Evolutionary conservation across 805 yeast species (phyloP).

Genomic region (Hanseniaspora occidentalis): DNA sequence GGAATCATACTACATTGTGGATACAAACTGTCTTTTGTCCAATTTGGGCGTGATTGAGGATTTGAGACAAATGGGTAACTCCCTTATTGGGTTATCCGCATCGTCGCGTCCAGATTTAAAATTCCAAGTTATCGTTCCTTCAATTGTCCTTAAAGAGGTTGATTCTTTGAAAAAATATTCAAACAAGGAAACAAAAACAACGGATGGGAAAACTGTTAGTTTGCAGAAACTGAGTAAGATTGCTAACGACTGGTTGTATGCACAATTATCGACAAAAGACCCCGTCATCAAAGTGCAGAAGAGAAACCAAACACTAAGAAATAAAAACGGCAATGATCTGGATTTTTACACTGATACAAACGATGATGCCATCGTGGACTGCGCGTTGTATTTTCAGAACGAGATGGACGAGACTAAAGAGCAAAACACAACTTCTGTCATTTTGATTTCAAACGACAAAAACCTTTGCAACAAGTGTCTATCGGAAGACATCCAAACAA

Average conservation of each 20-base stretch:
- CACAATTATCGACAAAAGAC: not conserved
- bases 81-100: too few relatives aligned
- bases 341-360: conserved; percentile 33
- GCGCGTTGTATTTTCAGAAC: conserved; percentile 53
- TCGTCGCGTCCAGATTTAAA: too few relatives aligned
- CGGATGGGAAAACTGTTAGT: conserved; percentile 38
- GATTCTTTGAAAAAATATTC: conserved; percentile 60
- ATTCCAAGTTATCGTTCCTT: conserved; percentile 51
- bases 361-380: conserved; percentile 81
- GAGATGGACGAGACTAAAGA: conserved; percentile 25
- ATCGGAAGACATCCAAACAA: conserved; percentile 51
- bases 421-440: conserved; percentile 27
- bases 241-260: conserved; percentile 12
- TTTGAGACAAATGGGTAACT: too few relatives aligned
- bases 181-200: conserved; percentile 25
- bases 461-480: conserved; percentile 73
- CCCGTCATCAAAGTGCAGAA: not conserved
- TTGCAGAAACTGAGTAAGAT: conserved; percentile 55
- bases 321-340: too few relatives aligned
- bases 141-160: conserved; percentile 59
- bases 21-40: too few relatives aligned
- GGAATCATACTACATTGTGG: too few relatives aligned
- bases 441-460: conserved; percentile 70
- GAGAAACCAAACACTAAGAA: conserved; percentile 10
- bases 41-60: too few relatives aligned